These are phyloP conservation scores for Populus trichocarpa DNA, from an alignment of 441 rosid genomes.

Conservation along the genomic window DNA sequence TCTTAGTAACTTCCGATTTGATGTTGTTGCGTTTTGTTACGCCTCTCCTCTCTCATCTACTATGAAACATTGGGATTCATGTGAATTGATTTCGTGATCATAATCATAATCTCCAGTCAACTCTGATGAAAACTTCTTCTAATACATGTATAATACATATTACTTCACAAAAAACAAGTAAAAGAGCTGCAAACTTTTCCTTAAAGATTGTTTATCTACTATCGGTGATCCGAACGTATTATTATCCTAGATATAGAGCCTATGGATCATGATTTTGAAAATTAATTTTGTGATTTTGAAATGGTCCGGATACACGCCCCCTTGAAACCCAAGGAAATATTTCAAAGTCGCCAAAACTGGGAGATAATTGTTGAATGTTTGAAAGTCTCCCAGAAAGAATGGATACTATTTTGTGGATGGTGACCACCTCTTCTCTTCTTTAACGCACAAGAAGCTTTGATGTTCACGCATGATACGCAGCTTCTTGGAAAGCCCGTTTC, in stretches of 20 bases:
- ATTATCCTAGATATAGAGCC: constrained; percentile 7
- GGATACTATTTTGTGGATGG: constrained; percentile 20
- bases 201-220: neutral
- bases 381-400: constrained; percentile 30
- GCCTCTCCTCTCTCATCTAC: neutral
- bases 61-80: constrained; percentile 10
- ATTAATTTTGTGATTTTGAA: constrained; percentile 19
- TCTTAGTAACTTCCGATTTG: neutral
- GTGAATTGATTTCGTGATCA: constrained; percentile 16
- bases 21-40: neutral
- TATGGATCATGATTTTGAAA: constrained; percentile 1
- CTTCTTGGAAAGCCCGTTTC: constrained; percentile 22
- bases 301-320: constrained; percentile 53
- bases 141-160: neutral
- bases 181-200: neutral
- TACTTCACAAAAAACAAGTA: neutral
- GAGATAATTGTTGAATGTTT: constrained; percentile 1
- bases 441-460: no score
- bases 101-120: constrained; percentile 20
- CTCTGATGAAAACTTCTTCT: neutral
- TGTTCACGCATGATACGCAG: neutral
- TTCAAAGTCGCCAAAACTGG: constrained; percentile 26
- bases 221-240: neutral
- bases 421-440: neutral
- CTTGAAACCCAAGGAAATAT: constrained; percentile 28